Evolutionary conservation across 306 rosid species (phyloP).

Genomic region (Gleditsia sinensis): DNA sequence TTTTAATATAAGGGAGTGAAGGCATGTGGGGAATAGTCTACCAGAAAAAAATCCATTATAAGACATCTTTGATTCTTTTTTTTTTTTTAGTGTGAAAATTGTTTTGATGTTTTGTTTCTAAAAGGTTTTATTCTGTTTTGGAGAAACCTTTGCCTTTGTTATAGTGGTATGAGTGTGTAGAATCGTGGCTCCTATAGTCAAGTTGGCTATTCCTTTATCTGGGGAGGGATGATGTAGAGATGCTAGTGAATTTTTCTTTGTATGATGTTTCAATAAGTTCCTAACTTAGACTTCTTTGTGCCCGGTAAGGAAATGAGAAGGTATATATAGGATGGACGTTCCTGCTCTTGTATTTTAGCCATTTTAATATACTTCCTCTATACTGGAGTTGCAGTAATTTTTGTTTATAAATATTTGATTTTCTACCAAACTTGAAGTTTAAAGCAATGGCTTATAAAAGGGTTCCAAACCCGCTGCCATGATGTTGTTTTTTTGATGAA

Average conservation of each 20-base stretch:
- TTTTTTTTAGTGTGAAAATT: too few relatives aligned
- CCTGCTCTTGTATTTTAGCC: not conserved
- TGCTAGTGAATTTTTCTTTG: not conserved
- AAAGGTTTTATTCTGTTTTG: too few relatives aligned
- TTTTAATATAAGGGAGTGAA: not conserved
- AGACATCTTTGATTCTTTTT: too few relatives aligned
- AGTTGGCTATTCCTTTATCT: not conserved
- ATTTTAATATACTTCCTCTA: slow-evolving; percentile 14
- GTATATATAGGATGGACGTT: not conserved
- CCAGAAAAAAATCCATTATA: too few relatives aligned
- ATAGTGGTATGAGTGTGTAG: not conserved
- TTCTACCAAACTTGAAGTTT: slow-evolving; percentile 19
- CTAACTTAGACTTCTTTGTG: not conserved
- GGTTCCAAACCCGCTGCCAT: slow-evolving; percentile 2
- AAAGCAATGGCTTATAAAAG: slow-evolving; percentile 13
- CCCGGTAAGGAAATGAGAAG: not conserved
- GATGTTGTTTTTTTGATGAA: slow-evolving; percentile 14
- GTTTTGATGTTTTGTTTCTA: too few relatives aligned
- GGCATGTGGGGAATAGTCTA: not conserved
- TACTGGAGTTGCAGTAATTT: slow-evolving; percentile 3
- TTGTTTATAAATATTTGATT: not conserved
- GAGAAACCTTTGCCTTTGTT: too few relatives aligned
- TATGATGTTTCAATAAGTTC: not conserved
- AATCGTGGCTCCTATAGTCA: not conserved
- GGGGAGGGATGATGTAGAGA: not conserved